Base-by-base conservation (phyloP, 108 stramenopile genomes). In the Stephanodiscus minutulus region DNA sequence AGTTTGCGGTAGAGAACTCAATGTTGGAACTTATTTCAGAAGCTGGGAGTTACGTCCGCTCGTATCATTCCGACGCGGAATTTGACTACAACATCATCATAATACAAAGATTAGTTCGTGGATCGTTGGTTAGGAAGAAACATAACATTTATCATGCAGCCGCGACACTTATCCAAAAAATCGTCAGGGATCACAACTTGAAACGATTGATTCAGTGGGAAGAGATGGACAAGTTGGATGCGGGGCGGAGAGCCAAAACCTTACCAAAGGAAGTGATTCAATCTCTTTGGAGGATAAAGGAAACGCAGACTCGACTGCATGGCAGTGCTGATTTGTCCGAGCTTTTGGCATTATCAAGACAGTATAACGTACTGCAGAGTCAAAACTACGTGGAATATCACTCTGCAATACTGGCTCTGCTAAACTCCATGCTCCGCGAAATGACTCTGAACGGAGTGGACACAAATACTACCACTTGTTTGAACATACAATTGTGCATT, bases 311-410 rank as follows among this genome's bases (percentile, higher is more conserved):
- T 13, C 7, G 35, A n/a, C 7, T 36, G 18, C 12, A 58, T 29
- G 57, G 36, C 0, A 17, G 6, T 35, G 28, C 2, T 37, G 57
- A 37, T 60, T n/a, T 41, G 35, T 35, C n/a, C 9, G 17, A 39
- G 8, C 13, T 60, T 37, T 35, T 8, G 11, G 59, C 36, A 35
- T 21, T 60, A n/a, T 39, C 59, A 36, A 37, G 29, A 21, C 54
- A 27, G 43, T 46, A 44, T 43, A 56, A 55, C 35, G 13, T 57
- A 39, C 24, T 56, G 43, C 66, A 68, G 55, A 68, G 66, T 31
- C 66, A 57, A 24, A 68, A 68, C 28, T 68, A 68, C 35, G 56
- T 43, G 54, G 66, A 68, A 28, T 68, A 68, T 27, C 41, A 57
- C 36, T 68, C 55, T 56, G 39, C 66, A 25, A 56, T 68, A 18